These are phyloP conservation scores for Colletotrichum tamarilloi DNA, from an alignment of 2,329 filamentous ascomycete species.

Conservation along the genomic window DNA sequence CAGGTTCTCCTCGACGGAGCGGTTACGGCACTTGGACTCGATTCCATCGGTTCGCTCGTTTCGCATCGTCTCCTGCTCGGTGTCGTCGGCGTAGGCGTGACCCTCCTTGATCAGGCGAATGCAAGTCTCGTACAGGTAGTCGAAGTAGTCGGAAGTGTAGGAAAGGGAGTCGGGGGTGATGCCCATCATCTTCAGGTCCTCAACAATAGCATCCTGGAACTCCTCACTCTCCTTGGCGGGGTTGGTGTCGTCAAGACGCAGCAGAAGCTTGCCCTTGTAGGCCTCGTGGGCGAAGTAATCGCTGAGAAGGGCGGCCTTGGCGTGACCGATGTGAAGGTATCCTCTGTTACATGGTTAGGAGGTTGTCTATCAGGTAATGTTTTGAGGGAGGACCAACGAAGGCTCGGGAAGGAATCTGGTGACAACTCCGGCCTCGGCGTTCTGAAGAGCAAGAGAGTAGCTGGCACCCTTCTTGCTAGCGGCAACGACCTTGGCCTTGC, in stretches of 20 bases:
- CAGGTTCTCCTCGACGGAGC: constrained; percentile 84
- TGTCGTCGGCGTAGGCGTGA: constrained; percentile 94
- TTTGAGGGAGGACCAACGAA: constrained; percentile 61
- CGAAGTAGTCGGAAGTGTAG: constrained; percentile 96
- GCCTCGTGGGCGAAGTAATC: constrained; percentile 97
- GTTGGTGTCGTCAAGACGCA: constrained; percentile 98
- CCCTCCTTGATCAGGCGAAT: constrained; percentile 87
- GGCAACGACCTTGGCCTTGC: constrained; percentile 75
- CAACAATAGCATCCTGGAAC: constrained; percentile 91
- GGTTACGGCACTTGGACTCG: constrained; percentile 83
- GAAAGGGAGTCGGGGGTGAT: constrained; percentile 88
- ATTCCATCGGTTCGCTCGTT: constrained; percentile 86
- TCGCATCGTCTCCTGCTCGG: constrained; percentile 88
- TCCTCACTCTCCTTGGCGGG: constrained; percentile 97
- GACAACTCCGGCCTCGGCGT: constrained; percentile 89
- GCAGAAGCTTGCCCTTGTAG: constrained; percentile 89
- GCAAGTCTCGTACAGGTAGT: constrained; percentile 88
- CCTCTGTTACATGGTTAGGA: constrained; percentile 16
- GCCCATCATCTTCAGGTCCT: constrained; percentile 91
- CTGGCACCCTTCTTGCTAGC: constrained; percentile 82
- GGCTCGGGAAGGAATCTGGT: constrained; percentile 95
- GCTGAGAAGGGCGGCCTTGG: constrained; percentile 92
- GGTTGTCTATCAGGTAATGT: not conserved
- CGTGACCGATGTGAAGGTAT: constrained; percentile 92
- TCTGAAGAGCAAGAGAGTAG: constrained; percentile 88